A percentile compares a stretch with the other conserved stretches of the same genome.
These are phyloP conservation scores for Penicillium sp. DNA, from an alignment of 2,329 filamentous ascomycete genomes.

Conservation along the genomic window DNA sequence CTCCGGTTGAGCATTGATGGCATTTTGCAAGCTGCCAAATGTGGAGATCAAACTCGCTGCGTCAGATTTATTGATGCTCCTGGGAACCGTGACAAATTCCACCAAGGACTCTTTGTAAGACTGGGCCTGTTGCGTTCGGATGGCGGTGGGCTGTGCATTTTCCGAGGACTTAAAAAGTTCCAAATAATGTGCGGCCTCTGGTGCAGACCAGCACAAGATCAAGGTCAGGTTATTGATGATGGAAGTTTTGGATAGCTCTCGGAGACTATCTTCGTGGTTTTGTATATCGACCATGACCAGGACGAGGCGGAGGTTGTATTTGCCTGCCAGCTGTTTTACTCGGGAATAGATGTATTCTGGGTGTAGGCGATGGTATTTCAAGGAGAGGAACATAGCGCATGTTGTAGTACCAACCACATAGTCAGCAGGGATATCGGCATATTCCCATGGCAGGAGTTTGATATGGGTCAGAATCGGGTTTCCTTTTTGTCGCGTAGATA, in stretches of 20 bases:
- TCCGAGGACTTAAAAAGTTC: slow-evolving; percentile 96
- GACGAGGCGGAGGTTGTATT: slow-evolving; percentile 82
- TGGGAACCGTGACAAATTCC: slow-evolving; percentile 87
- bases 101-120: slow-evolving; percentile 83
- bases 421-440: slow-evolving; percentile 93
- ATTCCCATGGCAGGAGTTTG: slow-evolving; percentile 86
- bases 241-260: slow-evolving; percentile 88
- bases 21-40: slow-evolving; percentile 84
- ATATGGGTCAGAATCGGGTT: slow-evolving; percentile 88
- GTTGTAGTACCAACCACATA: slow-evolving; percentile 85
- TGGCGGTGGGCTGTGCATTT: slow-evolving; percentile 75
- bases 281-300: slow-evolving; percentile 92
- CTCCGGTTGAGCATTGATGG: slow-evolving; percentile 83
- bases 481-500: slow-evolving; percentile 89
- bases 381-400: slow-evolving; percentile 85
- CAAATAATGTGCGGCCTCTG: slow-evolving; percentile 89
- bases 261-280: slow-evolving; percentile 86
- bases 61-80: slow-evolving; percentile 92
- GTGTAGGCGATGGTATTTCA: slow-evolving; percentile 96
- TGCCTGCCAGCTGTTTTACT: slow-evolving; percentile 78
- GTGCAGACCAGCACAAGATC: slow-evolving; percentile 89
- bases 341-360: slow-evolving; percentile 97
- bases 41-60: slow-evolving; percentile 85
- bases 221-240: slow-evolving; percentile 90
- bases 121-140: slow-evolving; percentile 79